These are phyloP conservation scores for Fusarium pseudoanthophilum DNA, from an alignment of 2,329 filamentous ascomycete genomes.

Conservation along the genomic window DNA sequence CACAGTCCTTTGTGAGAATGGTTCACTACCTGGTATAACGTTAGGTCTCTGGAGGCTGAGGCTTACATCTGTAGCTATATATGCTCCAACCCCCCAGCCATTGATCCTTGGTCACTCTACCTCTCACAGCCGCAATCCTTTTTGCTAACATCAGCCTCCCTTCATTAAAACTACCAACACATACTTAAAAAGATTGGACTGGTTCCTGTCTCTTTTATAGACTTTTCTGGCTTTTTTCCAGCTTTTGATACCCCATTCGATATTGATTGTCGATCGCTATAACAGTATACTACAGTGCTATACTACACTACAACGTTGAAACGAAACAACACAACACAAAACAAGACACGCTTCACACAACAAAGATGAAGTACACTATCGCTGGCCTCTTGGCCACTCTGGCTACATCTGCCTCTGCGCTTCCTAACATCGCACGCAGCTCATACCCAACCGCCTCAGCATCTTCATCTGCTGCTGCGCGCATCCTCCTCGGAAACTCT, in stretches of 20 bases:
- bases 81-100: conserved; percentile 1
- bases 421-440: conserved; percentile 27
- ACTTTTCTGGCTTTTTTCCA: background rate
- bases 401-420: conserved; percentile 29
- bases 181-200: conserved; percentile 24
- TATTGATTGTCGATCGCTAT: conserved; percentile 22
- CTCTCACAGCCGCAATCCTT: conserved; percentile 27
- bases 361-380: conserved; percentile 38
- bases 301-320: background rate
- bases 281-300: background rate
- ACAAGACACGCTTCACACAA: background rate
- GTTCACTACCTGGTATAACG: conserved; percentile 2
- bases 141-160: conserved; percentile 19
- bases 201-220: conserved; percentile 18
- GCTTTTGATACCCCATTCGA: conserved; percentile 17
- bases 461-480: conserved; percentile 31
- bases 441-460: conserved; percentile 15
- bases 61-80: conserved; percentile 26
- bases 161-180: conserved; percentile 3
- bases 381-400: conserved; percentile 37
- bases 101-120: conserved; percentile 3
- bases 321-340: conserved; percentile 7
- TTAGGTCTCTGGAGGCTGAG: conserved; percentile 23
- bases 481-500: conserved; percentile 55
- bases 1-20: conserved; percentile 2